Conservation (phyloP, 192 early-diverging fungal genomes). For the Coemansia sp. region DNA sequence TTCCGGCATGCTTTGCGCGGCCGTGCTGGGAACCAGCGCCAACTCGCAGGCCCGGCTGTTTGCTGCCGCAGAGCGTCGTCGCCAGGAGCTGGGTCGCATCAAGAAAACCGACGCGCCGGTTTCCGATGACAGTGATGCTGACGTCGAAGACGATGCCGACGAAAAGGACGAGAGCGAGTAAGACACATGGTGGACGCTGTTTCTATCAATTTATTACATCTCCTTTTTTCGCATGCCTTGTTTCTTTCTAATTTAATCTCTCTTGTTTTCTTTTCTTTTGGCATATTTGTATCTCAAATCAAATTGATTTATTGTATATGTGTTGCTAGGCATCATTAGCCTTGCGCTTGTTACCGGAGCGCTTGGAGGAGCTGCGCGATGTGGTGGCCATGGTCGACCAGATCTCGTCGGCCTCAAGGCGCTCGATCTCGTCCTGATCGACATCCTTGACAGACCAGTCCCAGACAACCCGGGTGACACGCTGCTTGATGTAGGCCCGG, state of each 20-base stretch:
- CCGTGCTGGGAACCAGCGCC: slow-evolving; percentile 37
- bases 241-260: background rate
- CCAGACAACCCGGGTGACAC: slow-evolving; percentile 62
- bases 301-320: too few species aligned
- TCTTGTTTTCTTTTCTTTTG: slow-evolving; percentile 1
- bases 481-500: slow-evolving; percentile 77
- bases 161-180: background rate
- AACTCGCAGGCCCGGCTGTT: slow-evolving; percentile 18
- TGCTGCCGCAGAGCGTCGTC: slow-evolving; percentile 26
- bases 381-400: slow-evolving; percentile 57
- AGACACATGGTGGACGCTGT: too few species aligned
- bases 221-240: too few species aligned
- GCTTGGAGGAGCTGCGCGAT: background rate
- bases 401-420: slow-evolving; percentile 61
- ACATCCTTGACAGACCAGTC: slow-evolving; percentile 53
- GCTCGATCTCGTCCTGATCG: slow-evolving; percentile 32
- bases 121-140: slow-evolving; percentile 8
- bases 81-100: slow-evolving; percentile 7
- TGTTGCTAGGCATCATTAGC: too few species aligned
- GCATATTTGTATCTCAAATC: too few species aligned
- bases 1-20: slow-evolving; percentile 43
- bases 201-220: too few species aligned
- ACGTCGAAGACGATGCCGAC: slow-evolving; percentile 5
- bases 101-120: slow-evolving; percentile 34
- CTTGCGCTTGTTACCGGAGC: slow-evolving; percentile 11